These are phyloP conservation scores for Paraconiothyrium brasiliense DNA, from an alignment of 2,329 filamentous ascomycete genomes.

Conservation along the genomic window DNA sequence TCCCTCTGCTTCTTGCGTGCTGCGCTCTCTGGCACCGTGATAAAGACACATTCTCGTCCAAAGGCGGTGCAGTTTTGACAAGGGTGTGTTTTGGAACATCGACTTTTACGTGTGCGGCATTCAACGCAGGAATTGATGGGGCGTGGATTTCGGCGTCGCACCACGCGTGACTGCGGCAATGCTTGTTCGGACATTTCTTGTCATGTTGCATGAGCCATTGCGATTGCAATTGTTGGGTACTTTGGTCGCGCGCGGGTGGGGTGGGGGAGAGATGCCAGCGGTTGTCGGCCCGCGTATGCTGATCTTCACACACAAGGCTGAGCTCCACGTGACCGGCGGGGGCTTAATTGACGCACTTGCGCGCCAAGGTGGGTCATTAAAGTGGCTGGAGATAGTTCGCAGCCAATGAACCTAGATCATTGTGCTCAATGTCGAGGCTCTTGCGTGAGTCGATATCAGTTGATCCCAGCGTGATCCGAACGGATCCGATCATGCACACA, in stretches of 20 bases:
- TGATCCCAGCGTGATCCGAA: neutral
- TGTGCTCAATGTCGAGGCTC: neutral
- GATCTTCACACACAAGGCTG: slow-evolving; percentile 9
- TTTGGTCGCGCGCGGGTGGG: slow-evolving; percentile 22
- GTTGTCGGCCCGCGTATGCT: slow-evolving; percentile 20
- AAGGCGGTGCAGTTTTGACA: slow-evolving; percentile 52
- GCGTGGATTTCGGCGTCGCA: slow-evolving; percentile 50
- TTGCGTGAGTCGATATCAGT: neutral
- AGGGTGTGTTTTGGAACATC: slow-evolving; percentile 51
- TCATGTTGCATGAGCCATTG: slow-evolving; percentile 45
- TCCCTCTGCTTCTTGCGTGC: slow-evolving; percentile 50
- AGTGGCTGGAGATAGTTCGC: slow-evolving; percentile 1
- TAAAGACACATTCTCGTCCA: slow-evolving; percentile 51
- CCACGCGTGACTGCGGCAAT: slow-evolving; percentile 49
- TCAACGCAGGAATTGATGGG: slow-evolving; percentile 52
- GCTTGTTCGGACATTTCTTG: slow-evolving; percentile 50
- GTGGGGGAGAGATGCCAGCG: slow-evolving; percentile 18
- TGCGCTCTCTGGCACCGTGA: slow-evolving; percentile 50
- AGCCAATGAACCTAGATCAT: slow-evolving; percentile 4
- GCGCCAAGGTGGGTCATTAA: slow-evolving; percentile 8
- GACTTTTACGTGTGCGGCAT: slow-evolving; percentile 50
- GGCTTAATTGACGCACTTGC: neutral
- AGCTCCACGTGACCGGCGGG: slow-evolving; percentile 8
- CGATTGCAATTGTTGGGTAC: slow-evolving; percentile 26
- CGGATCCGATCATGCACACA: neutral